These are phyloP conservation scores for Luffa aegyptiaca DNA, from an alignment of 306 rosid genomes.

Conservation along the genomic window DNA sequence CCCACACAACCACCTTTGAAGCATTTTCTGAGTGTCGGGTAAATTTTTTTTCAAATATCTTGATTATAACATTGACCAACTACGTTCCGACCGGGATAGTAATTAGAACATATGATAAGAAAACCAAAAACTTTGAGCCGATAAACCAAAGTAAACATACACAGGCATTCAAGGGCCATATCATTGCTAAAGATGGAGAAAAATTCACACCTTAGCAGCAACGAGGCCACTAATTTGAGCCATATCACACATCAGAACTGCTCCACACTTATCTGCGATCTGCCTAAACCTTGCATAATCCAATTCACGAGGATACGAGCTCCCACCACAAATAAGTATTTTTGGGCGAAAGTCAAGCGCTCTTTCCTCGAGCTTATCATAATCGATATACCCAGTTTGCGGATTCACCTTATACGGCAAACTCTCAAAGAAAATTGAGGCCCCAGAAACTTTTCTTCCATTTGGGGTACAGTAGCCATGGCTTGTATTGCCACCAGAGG, in stretches of 20 bases:
- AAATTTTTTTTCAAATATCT: background rate
- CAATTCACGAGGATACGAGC: constrained; percentile 91
- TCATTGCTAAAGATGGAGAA: background rate
- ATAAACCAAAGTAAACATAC: background rate
- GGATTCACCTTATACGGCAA: constrained; percentile 81
- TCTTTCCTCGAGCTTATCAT: constrained; percentile 86
- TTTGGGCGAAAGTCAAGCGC: constrained; percentile 95
- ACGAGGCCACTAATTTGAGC: constrained; percentile 88
- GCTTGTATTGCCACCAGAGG: constrained; percentile 94
- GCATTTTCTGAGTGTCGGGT: background rate
- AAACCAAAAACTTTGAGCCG: background rate
- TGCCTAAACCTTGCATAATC: constrained; percentile 84
- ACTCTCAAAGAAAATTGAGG: constrained; percentile 89
- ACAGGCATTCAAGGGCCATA: background rate
- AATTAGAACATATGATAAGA: background rate
- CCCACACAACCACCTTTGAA: background rate
- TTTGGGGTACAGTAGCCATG: constrained; percentile 83
- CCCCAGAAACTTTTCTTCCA: constrained; percentile 79
- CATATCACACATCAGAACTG: constrained; percentile 85
- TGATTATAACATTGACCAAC: background rate
- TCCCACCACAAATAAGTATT: constrained; percentile 92
- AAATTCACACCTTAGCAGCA: constrained; percentile 73
- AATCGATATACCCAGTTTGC: constrained; percentile 71
- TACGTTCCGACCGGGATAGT: background rate
- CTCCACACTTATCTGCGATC: constrained; percentile 85